Evolutionary conservation across 108 stramenopile genomes (phyloP).

Genomic region (Pseudonitzschia pungens): DNA sequence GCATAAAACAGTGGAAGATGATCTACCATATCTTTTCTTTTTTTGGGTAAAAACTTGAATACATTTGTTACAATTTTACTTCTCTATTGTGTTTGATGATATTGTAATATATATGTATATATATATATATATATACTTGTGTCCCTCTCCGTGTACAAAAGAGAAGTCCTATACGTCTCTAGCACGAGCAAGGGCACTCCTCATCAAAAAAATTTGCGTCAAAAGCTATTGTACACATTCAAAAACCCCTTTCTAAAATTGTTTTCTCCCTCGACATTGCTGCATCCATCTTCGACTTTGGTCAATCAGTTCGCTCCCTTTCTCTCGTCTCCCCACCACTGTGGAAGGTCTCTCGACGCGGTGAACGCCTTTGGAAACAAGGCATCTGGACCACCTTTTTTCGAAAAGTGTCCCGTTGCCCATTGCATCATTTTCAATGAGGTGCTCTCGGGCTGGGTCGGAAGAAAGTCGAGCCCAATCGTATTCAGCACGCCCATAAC

Average conservation of each 20-base stretch:
- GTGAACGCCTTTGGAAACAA: slow-evolving; percentile 10
- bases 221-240: no score
- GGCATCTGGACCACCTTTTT: neutral
- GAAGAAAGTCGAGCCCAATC: slow-evolving; percentile 17
- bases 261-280: neutral
- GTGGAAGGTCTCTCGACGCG: slow-evolving; percentile 38
- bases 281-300: neutral
- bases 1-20: neutral
- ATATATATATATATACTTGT: no score
- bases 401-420: slow-evolving; percentile 3
- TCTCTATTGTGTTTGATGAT: no score
- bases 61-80: no score
- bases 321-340: slow-evolving; percentile 53
- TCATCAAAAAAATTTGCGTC: no score
- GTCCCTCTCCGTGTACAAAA: no score
- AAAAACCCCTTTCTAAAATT: neutral
- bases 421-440: slow-evolving; percentile 41
- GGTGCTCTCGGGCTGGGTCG: slow-evolving; percentile 15
- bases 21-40: no score
- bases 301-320: slow-evolving; percentile 42
- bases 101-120: no score
- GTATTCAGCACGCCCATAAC: slow-evolving; percentile 41
- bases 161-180: no score
- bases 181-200: no score
- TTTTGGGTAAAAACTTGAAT: no score